These are phyloP conservation scores for Zoysia pacifica DNA, from an alignment of 176 grass and related monocot genomes.

Conservation along the genomic window DNA sequence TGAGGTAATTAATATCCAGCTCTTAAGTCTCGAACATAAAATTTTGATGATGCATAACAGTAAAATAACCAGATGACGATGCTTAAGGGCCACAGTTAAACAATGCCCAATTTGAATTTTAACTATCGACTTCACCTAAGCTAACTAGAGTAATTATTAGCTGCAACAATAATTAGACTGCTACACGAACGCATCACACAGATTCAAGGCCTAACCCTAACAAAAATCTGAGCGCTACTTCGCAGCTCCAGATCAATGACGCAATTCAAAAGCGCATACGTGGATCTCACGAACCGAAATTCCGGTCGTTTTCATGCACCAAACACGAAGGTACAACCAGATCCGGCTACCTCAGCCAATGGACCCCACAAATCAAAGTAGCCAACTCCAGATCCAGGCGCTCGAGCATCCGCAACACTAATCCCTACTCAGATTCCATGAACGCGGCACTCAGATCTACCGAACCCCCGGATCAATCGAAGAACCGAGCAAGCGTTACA, in stretches of 20 bases:
- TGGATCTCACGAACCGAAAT: constrained; percentile 9
- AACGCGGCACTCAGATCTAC: constrained; percentile 45
- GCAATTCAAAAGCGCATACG: constrained; percentile 27
- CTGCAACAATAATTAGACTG: not conserved
- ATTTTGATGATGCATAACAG: not conserved
- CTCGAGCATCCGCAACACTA: not conserved
- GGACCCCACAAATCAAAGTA: constrained; percentile 6
- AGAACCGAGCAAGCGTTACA: not conserved
- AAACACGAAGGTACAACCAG: not conserved
- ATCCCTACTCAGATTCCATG: not conserved
- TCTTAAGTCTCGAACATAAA: not conserved
- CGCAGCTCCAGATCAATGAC: not conserved
- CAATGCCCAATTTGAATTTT: not conserved
- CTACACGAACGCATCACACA: not conserved
- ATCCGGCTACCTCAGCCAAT: constrained; percentile 10
- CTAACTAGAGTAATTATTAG: no score
- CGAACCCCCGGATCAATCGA: constrained; percentile 2
- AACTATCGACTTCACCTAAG: not conserved
- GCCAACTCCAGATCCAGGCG: constrained; percentile 30
- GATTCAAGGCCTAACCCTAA: not conserved
- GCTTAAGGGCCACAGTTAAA: not conserved
- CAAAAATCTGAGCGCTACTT: not conserved
- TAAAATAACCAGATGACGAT: no score
- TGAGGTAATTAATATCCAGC: not conserved
- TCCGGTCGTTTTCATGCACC: not conserved